Evolutionary conservation across 768 basidiomycete species (phyloP).

Genomic region (Pleurotus eryngii): DNA sequence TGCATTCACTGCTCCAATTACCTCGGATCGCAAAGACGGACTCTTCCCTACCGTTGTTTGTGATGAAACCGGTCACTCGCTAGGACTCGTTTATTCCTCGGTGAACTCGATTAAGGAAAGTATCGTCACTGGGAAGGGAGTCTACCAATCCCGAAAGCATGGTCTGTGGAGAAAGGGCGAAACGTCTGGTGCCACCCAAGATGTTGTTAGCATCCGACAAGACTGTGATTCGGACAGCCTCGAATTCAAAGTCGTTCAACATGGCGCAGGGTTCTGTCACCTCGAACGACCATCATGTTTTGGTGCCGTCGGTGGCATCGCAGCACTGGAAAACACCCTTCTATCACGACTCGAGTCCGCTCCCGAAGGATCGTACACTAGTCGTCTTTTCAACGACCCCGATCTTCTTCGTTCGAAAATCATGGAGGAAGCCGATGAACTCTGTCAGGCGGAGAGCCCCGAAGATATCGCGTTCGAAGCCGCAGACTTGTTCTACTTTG

Average conservation of each 20-base stretch:
- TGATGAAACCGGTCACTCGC: constrained; percentile 68
- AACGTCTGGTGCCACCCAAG: constrained; percentile 91
- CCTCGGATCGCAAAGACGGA: constrained; percentile 87
- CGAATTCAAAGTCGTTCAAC: constrained; percentile 86
- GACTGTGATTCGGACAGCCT: constrained; percentile 95
- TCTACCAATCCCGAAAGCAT: constrained; percentile 95
- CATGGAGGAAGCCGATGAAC: constrained; percentile 96
- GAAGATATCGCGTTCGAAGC: constrained; percentile 93
- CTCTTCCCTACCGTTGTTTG: constrained; percentile 92
- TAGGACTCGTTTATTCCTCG: constrained; percentile 97
- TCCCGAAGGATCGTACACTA: constrained; percentile 91
- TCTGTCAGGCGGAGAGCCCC: constrained; percentile 76
- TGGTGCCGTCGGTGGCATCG: constrained; percentile 72
- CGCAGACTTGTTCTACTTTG: constrained; percentile 93
- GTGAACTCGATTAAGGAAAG: constrained; percentile 79
- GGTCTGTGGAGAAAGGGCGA: constrained; percentile 97
- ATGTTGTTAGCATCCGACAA: constrained; percentile 73
- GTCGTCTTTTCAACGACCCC: constrained; percentile 77
- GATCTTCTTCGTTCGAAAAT: constrained; percentile 89
- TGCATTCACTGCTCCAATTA: constrained; percentile 78
- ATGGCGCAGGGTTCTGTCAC: constrained; percentile 93
- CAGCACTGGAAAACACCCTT: constrained; percentile 79
- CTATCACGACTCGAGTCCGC: constrained; percentile 68
- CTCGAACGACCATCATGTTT: constrained; percentile 87
- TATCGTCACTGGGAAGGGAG: constrained; percentile 84